phyloP scores from a whole-genome alignment of 805 yeast species.

The Saccharomycopsis malanga region DNA sequence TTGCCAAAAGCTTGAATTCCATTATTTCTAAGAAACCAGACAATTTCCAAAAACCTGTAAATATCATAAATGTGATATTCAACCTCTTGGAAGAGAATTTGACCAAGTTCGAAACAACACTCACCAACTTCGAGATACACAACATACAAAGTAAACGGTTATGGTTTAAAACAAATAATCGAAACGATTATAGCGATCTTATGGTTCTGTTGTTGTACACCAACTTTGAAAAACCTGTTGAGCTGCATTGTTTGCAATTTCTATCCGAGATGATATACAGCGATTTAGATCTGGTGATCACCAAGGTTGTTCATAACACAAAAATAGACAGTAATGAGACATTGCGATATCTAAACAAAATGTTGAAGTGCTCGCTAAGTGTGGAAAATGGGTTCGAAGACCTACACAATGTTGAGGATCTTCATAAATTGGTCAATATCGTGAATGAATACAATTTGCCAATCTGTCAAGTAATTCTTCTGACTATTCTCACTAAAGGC shows the following conservation, averaged over 20 bases:
- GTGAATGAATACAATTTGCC: constrained; percentile 37
- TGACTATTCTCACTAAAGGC: constrained; percentile 24
- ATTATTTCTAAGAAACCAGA: not conserved
- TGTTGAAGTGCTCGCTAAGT: constrained; percentile 11
- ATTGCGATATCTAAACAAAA: constrained; percentile 21
- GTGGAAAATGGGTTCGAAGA: not conserved
- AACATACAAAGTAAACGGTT: not conserved
- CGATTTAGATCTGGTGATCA: not conserved
- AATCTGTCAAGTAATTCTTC: constrained; percentile 35
- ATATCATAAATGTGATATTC: not conserved
- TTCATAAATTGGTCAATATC: constrained; percentile 24
- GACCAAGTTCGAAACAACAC: not conserved
- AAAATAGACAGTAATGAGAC: constrained; percentile 17
- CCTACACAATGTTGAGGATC: constrained; percentile 13
- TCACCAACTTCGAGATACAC: not conserved
- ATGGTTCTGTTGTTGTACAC: not conserved
- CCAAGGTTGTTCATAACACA: constrained; percentile 2
- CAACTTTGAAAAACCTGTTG: not conserved
- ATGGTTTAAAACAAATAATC: not conserved
- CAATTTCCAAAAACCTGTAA: not conserved
- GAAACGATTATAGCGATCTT: constrained; percentile 1
- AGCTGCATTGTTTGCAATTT: not conserved
- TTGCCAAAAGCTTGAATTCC: not conserved
- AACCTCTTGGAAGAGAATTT: not conserved
- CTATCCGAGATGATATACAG: not conserved